Evolutionary conservation across 371 early-diverging fungal genomes (phyloP).

Genomic region (Mortierella sp.): DNA sequence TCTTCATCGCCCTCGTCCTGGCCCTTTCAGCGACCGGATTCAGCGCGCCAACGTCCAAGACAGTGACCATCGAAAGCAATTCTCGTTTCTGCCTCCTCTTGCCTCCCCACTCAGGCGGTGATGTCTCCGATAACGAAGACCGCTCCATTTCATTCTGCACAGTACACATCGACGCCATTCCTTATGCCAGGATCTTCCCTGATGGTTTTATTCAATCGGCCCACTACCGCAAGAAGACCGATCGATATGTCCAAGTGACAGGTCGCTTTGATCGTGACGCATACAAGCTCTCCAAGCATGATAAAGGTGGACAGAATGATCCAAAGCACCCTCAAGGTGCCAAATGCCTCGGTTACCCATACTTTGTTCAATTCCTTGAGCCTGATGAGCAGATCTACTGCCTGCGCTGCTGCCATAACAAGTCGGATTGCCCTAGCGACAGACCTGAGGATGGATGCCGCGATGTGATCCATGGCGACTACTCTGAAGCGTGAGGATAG

Average conservation of each 20-base stretch:
- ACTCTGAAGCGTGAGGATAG: too few species aligned
- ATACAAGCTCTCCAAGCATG: slow-evolving; percentile 55
- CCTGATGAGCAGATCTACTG: slow-evolving; percentile 61
- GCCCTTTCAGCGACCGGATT: too few species aligned
- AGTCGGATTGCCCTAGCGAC: slow-evolving; percentile 39
- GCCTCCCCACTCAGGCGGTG: slow-evolving; percentile 58
- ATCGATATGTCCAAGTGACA: slow-evolving; percentile 64
- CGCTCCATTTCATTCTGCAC: slow-evolving; percentile 62
- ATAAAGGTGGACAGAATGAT: slow-evolving; percentile 67
- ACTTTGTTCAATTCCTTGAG: slow-evolving; percentile 64
- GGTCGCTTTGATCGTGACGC: slow-evolving; percentile 63
- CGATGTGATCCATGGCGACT: slow-evolving; percentile 26
- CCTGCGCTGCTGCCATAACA: slow-evolving; percentile 63
- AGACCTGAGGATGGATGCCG: slow-evolving; percentile 27
- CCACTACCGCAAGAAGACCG: slow-evolving; percentile 49
- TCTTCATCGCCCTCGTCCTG: too few species aligned
- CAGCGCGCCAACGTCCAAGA: slow-evolving; percentile 1
- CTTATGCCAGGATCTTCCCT: slow-evolving; percentile 52
- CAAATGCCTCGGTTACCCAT: slow-evolving; percentile 60
- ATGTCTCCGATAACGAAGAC: slow-evolving; percentile 61
- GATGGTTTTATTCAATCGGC: slow-evolving; percentile 57
- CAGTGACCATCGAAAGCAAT: slow-evolving; percentile 53
- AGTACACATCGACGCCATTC: slow-evolving; percentile 47
- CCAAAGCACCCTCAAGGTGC: slow-evolving; percentile 60
- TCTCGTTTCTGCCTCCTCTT: slow-evolving; percentile 65